phyloP scores from a whole-genome alignment of 345 rosid species.

The Clausena lansium region DNA sequence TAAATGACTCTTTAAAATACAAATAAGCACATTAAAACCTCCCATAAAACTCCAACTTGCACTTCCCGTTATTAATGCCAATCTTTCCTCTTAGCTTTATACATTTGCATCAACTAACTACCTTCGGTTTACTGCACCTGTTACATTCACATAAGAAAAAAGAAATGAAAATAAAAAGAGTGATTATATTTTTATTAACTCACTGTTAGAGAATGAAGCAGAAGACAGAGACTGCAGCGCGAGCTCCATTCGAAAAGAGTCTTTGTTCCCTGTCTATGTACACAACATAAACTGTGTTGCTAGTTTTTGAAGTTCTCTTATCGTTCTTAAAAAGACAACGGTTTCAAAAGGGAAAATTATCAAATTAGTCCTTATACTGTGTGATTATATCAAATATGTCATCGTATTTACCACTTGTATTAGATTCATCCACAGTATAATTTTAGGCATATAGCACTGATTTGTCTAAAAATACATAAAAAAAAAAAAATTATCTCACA shows the following conservation, averaged over 20 bases:
- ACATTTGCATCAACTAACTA: constrained; percentile 21
- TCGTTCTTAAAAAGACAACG: constrained; percentile 8
- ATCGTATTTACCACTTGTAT: not conserved
- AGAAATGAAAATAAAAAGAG: constrained; percentile 1
- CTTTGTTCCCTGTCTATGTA: not conserved
- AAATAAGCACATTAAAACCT: not conserved
- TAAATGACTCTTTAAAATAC: not conserved
- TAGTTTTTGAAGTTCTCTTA: constrained; percentile 8
- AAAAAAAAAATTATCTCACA: too few species aligned
- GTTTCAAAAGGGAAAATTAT: not conserved
- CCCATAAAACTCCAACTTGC: constrained; percentile 15
- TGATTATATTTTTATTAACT: constrained; percentile 10
- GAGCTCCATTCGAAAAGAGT: constrained; percentile 30
- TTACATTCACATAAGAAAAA: constrained; percentile 1
- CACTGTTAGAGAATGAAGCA: constrained; percentile 27
- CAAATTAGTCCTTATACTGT: not conserved
- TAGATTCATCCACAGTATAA: not conserved
- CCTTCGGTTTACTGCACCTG: not conserved
- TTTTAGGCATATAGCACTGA: too few species aligned
- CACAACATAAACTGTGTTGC: not conserved
- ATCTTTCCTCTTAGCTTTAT: not conserved
- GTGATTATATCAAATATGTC: not conserved
- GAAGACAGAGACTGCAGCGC: constrained; percentile 23
- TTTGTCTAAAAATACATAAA: too few species aligned
- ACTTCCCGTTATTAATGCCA: constrained; percentile 16